Evolutionary conservation across 169 alveolate genomes (phyloP).

Genomic region (Plasmodium malariae): DNA sequence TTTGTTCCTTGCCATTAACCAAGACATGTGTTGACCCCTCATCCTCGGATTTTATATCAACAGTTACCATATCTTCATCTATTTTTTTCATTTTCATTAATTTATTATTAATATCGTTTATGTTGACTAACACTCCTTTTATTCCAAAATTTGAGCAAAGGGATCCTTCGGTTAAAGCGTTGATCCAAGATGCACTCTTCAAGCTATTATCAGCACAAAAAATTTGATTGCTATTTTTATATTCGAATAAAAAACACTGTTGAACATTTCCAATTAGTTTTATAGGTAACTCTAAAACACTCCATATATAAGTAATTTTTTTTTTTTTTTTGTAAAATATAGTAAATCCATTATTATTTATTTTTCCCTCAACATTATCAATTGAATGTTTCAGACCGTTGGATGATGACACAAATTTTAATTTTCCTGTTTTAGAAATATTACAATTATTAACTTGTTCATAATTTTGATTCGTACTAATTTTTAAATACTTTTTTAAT

Average conservation of each 20-base stretch:
- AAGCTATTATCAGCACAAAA: slow-evolving; percentile 59
- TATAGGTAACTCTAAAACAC: slow-evolving; percentile 61
- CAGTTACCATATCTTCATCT: slow-evolving; percentile 16
- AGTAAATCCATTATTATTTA: slow-evolving; percentile 56
- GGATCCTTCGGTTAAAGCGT: slow-evolving; percentile 62
- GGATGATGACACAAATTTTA: slow-evolving; percentile 58
- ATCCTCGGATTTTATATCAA: slow-evolving; percentile 63
- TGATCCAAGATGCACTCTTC: slow-evolving; percentile 55
- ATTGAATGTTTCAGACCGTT: slow-evolving; percentile 70
- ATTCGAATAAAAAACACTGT: slow-evolving; percentile 49
- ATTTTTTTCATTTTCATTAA: slow-evolving; percentile 8
- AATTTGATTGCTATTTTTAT: slow-evolving; percentile 66
- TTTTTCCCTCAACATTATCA: slow-evolving; percentile 48
- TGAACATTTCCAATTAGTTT: slow-evolving; percentile 67
- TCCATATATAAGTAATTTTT: slow-evolving; percentile 59
- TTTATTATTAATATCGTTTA: slow-evolving; percentile 23
- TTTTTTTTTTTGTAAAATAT: slow-evolving; percentile 70
- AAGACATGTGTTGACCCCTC: slow-evolving; percentile 30
- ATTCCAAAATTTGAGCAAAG: slow-evolving; percentile 43
- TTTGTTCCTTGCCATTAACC: slow-evolving; percentile 39
- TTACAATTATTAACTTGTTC: slow-evolving; percentile 39
- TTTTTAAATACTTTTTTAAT: slow-evolving; percentile 34
- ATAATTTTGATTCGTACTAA: not conserved
- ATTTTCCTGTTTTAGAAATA: slow-evolving; percentile 51
- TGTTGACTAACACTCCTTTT: slow-evolving; percentile 38